Conservation (phyloP, 139 green algal genomes). For the Haematococcus sp. region DNA sequence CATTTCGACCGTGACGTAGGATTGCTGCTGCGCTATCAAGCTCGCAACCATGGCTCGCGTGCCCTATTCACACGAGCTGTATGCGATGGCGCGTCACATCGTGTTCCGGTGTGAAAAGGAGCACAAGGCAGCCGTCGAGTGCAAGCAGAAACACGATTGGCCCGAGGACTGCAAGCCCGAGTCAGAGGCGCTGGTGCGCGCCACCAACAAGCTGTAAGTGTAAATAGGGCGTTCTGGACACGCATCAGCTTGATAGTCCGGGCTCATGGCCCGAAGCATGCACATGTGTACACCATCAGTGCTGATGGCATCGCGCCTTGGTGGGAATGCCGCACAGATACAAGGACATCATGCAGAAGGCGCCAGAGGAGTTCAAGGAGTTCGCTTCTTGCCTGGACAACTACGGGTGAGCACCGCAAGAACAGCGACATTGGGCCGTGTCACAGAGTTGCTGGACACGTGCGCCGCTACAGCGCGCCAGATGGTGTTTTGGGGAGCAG, state of each 20-base stretch:
- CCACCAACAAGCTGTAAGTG: conserved; percentile 50
- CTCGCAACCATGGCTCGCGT: conserved; percentile 27
- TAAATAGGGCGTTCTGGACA: neutral
- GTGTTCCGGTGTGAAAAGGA: conserved; percentile 52
- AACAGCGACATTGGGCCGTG: too few species aligned
- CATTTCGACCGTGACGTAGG: neutral
- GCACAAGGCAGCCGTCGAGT: conserved; percentile 43
- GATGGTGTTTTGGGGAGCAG: neutral
- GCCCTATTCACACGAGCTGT: conserved; percentile 50
- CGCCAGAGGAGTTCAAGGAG: conserved; percentile 47
- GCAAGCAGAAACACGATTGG: conserved; percentile 51
- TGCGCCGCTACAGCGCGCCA: too few species aligned
- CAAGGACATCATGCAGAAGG: conserved; percentile 42
- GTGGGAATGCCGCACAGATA: conserved; percentile 24
- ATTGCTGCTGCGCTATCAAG: neutral
- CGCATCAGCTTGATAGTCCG: neutral
- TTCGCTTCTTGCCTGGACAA: conserved; percentile 46
- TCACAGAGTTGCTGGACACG: too few species aligned
- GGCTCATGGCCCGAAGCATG: neutral
- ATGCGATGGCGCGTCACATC: conserved; percentile 44
- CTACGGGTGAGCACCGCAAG: conserved; percentile 48
- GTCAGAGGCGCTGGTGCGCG: conserved; percentile 42
- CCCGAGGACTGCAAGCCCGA: conserved; percentile 51
- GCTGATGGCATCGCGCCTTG: neutral
- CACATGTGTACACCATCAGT: neutral